Base-by-base conservation (phyloP, 2,329 filamentous ascomycete genomes). In the Albophoma yamanashiensis region DNA sequence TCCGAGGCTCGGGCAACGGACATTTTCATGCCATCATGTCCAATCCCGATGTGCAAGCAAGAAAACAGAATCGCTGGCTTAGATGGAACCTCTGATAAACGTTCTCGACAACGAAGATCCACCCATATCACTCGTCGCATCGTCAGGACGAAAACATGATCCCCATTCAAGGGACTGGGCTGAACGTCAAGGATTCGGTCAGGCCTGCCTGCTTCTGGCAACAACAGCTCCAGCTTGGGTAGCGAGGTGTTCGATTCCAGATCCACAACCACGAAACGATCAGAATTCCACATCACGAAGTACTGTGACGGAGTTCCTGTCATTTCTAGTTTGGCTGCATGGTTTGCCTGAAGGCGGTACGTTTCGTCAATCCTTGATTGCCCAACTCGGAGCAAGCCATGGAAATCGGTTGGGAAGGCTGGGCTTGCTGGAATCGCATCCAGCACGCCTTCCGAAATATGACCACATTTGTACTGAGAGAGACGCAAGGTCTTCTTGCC, bases 91-190 rank as follows among this genome's bases (percentile, higher is more conserved):
- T 62, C 62, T 7, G 64, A 61, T 38, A 53, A 52, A 27, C 25
- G 61, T 7, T 58, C 59, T 12, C 62, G 59, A 56, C 60, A 61
- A 57, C 65, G 69, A 17, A 82, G 66, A 56, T 78, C 73, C n/a
- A 84, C 64, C 73, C 82, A 76, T 40, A 79, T 73, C 0, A 88
- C 59, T 36, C 74, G 74, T 0, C 74, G 75, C 15, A 77, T 79
- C 1, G 85, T 89, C 53, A 89, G 72, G 12, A 89, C 72, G 60
- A 86, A 82, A 1, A 85, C 66, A n/a, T 82, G 78, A 34, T 75
- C 73, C 6, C 75, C 71, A 58, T 79, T 73, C 2, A 70, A 66
- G 1, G 78, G 77, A 60, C 81, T 82, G 11, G 71, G 65, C 63
- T 78, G 77, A 1, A 86, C 67, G 66, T 88, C 82, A 60, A 91